Evolutionary conservation across 768 basidiomycete genomes (phyloP), one percentile per base, ranked within the genome.

Genomic region (Plicaturopsis crispa): DNA sequence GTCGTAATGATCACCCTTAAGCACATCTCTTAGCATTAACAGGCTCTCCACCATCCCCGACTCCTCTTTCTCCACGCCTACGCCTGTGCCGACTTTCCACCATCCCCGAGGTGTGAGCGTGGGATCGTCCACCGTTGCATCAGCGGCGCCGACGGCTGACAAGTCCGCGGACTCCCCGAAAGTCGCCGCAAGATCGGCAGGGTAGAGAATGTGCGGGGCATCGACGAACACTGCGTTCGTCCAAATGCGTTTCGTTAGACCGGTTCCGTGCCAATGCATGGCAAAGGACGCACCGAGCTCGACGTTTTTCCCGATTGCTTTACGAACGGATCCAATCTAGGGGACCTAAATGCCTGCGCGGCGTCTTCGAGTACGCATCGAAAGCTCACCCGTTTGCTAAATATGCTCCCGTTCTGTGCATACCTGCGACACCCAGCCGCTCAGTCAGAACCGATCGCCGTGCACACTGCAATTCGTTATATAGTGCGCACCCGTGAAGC

Each of bases 331-430:
- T 14, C 80, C 82, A 32, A 86, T 62, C 84, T 88, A 48, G 7
- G 16, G 4, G 6, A 18, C 22, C 23, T 7, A 10, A 14, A 35
- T 33, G 22, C n/a, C 8, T 17, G 24, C 14, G 8, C 26, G 14
- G 26, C 14, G 26, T 28, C 14, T 28, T 13, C 28, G 26, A 35
- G 16, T 16, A 18, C 23, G 30, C n/a, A n/a, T n/a, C n/a, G n/a
- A n/a, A n/a, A n/a, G n/a, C 73, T 57, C 43, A 84, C 84, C 50
- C 81, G 68, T 63, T 82, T 86, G 56, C 72, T 80, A 55, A 85
- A 81, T 40, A 84, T 72, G 19, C 43, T 61, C 6, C 71, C 81
- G 48, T 83, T 88, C 56, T 87, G 84, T 7, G 81, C 70, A 49
- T 75, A 80, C n/a, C 84, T 84, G 43, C 17, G 17, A 38, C 13